Base-by-base conservation (phyloP, 1,284 basidiomycete genomes). In the Phellinidium pouzarii region DNA sequence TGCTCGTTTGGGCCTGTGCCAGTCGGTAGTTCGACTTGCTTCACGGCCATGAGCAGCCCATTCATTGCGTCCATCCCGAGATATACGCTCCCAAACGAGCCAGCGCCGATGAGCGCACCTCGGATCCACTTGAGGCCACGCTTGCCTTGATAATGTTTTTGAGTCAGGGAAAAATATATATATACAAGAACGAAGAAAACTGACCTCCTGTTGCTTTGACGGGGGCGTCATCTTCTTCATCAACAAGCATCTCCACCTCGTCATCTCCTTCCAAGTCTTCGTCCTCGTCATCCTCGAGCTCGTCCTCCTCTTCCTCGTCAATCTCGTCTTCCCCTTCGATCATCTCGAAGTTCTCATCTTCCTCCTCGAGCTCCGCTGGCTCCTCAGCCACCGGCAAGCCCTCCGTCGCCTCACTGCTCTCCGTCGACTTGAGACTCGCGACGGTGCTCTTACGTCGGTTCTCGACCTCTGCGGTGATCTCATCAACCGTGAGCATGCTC, bases 1-100 rank as follows among this genome's bases (percentile, higher is more conserved):
- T 95, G 93, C 63, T 95, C 91, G 64, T 93, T 95, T 20, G 89
- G 82, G 7, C 85, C 86, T 25, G 87, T 84, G 14, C 90, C 88
- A 0, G 85, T 87, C 0, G 93, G 91, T 25, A 99, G 78, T 64
- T 98, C 92, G 45, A 99, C 96, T 76, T 99, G 95, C 73, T 99
- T 99, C 59, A 99, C 96, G 23, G 96, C 96, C 96, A 99, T 99
- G 55, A 99, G 76, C 9, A 94, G 76, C 26, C 96, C 96, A 45
- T 82, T 91, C 34, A 87, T 80, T 1, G 94, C 91, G 68, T 97
- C 94, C 94, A 99, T 97, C 31, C 94, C 96, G 12, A 99, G 82
- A 69, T 92, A 96, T 25, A 96, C 94, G 60, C 91, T 90, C 36
- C 94, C 94, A 64, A 96, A 97, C 0, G 94, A 94, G 3, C 96